A percentile compares a stretch with the other conserved stretches of the same genome.
Evolutionary conservation across 768 basidiomycete genomes (phyloP).

Genomic region (Lentinula edodes): DNA sequence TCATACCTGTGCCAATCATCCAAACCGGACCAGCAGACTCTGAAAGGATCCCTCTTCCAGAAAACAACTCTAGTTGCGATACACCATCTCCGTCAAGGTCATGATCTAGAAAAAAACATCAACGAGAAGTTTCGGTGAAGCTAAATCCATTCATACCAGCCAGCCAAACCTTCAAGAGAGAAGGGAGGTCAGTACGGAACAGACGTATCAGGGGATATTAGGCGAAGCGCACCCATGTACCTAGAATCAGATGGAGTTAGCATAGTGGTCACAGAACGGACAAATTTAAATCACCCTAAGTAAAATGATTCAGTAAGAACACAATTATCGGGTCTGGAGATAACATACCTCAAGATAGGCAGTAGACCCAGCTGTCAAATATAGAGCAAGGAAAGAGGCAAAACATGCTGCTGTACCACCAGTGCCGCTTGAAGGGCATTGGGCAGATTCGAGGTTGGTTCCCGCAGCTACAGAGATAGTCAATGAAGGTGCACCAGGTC

Average conservation of each 20-base stretch:
- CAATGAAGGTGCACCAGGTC: not conserved
- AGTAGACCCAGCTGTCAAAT: slow-evolving; percentile 47
- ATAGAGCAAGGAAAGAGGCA: slow-evolving; percentile 62
- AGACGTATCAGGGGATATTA: not conserved
- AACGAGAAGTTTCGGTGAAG: not conserved
- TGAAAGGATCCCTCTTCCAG: slow-evolving; percentile 71
- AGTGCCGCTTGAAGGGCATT: slow-evolving; percentile 40
- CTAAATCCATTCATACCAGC: slow-evolving; percentile 34
- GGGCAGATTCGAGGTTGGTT: slow-evolving; percentile 39
- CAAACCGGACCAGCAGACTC: slow-evolving; percentile 75
- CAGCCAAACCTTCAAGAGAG: slow-evolving; percentile 75
- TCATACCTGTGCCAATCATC: slow-evolving; percentile 68
- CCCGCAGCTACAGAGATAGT: slow-evolving; percentile 35
- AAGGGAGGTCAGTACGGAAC: not conserved
- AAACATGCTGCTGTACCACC: slow-evolving; percentile 43
- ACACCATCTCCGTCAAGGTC: slow-evolving; percentile 53
- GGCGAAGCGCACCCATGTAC: not conserved
- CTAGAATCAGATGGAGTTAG: not conserved
- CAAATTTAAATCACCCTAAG: not conserved
- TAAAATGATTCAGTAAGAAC: not conserved
- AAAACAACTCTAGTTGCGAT: slow-evolving; percentile 49
- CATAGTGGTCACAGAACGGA: not conserved
- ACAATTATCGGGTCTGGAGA: not conserved
- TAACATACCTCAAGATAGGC: slow-evolving; percentile 57
- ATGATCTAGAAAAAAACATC: slow-evolving; percentile 4